Evolutionary conservation across 306 rosid species (phyloP), one percentile per base, ranked within the genome.

Genomic region (Cucurbita argyrosperma): DNA sequence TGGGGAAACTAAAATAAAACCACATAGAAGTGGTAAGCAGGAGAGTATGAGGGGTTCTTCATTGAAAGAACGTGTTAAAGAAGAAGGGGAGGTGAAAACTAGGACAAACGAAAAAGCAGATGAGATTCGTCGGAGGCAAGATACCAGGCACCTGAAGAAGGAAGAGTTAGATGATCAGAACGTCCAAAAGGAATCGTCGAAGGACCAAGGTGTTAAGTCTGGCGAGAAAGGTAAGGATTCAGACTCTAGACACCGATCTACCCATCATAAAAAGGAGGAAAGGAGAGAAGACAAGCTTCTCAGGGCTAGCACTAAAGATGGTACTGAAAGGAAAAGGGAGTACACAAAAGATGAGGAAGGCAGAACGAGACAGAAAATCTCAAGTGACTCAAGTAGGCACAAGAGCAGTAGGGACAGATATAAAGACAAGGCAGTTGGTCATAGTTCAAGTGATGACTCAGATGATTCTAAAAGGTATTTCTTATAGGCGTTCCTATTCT

Each of bases 401-500:
- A 85, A 81, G 83, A 89, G 90, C 77, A 76, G 90, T 49, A 90
- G 91, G 79, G 84, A 79, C 80, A 80, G 87, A 90, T 84, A 82
- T 59, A 62, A 75, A 82, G 90, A 84, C 71, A 82, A 69, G 79
- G 50, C 79, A 4, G 81, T 50, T 74, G 84, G 70, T 75, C 85
- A 74, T 66, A 87, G 81, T 81, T 87, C 96, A 78, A 94, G 96
- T 59, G 96, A 84, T 77, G 97, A 89, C 72, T 89, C 96, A 47
- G 90, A 91, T 79, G 87, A 86, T 82, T 83, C 95, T 65, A 89
- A 80, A 86, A 91, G 99, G 99, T 94, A 78, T 49, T 56, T 62
- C 60, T 71, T 75, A 42, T 47, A 62, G 72, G 67, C 14, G 73
- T 70, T 43, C 74, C 47, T 40, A 47, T 71, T 75, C 46, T 54